A percentile compares a stretch with the other conserved stretches of the same genome.
Evolutionary conservation across 2,329 filamentous ascomycete species (phyloP).

Genomic region (Fusarium xylarioides): DNA sequence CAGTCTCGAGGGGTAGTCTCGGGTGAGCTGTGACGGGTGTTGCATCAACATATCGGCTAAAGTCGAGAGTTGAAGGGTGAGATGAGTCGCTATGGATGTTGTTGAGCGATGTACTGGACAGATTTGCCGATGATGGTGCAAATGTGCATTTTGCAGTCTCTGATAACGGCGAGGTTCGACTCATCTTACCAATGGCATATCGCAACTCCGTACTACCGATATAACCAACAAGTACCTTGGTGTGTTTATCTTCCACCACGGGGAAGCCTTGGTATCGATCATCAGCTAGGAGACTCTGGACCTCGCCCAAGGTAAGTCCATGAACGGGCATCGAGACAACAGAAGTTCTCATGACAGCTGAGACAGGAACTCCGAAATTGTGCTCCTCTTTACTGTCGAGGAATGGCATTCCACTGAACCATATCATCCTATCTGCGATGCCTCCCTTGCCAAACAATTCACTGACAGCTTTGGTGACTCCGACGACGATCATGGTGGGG

Average conservation of each 20-base stretch:
- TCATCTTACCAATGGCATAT: constrained; percentile 86
- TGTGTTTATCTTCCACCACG: constrained; percentile 78
- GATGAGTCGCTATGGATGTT: constrained; percentile 29
- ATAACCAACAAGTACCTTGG: constrained; percentile 84
- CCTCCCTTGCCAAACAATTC: constrained; percentile 94
- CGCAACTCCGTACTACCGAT: constrained; percentile 91
- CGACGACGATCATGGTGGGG: constrained; percentile 98
- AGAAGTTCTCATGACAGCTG: constrained; percentile 84
- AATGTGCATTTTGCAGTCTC: constrained; percentile 80
- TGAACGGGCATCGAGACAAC: constrained; percentile 77
- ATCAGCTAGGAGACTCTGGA: constrained; percentile 79
- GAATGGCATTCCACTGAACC: constrained; percentile 97
- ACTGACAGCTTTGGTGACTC: constrained; percentile 92
- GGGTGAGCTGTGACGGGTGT: constrained; percentile 93
- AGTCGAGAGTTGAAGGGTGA: constrained; percentile 70
- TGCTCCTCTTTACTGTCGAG: constrained; percentile 98
- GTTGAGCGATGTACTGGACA: constrained; percentile 47
- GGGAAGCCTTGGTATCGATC: constrained; percentile 94
- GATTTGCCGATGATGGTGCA: constrained; percentile 54
- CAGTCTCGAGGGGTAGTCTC: constrained; percentile 89
- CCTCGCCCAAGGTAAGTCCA: constrained; percentile 77
- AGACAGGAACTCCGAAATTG: constrained; percentile 93
- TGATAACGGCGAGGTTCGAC: constrained; percentile 73
- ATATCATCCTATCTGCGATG: constrained; percentile 98
- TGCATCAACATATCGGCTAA: constrained; percentile 86